Conservation (phyloP, 2,329 filamentous ascomycete genomes). For the Aspergillus spinulosporus region DNA sequence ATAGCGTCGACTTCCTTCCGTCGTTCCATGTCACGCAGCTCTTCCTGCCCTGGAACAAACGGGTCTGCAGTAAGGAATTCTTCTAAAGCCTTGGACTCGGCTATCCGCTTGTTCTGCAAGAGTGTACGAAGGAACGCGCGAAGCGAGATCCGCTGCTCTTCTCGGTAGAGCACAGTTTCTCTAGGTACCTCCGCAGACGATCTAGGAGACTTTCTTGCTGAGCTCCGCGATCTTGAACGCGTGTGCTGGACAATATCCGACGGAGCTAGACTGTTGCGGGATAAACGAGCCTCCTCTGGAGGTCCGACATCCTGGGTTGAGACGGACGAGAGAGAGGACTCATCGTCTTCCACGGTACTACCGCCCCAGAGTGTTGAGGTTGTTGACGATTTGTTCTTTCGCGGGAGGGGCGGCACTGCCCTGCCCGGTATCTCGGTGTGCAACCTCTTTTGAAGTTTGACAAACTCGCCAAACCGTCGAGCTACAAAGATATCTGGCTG, state of each 20-base stretch:
- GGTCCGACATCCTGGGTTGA: conserved; percentile 65
- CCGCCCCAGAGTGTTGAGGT: conserved; percentile 58
- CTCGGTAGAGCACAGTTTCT: conserved; percentile 69
- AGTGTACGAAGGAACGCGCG: conserved; percentile 86
- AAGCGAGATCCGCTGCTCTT: conserved; percentile 87
- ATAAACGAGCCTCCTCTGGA: conserved; percentile 38
- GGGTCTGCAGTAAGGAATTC: conserved; percentile 78
- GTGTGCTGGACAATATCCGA: conserved; percentile 24
- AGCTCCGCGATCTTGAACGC: conserved; percentile 33
- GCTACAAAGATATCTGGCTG: conserved; percentile 77
- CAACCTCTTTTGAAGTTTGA: conserved; percentile 73
- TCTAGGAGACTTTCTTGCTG: conserved; percentile 31
- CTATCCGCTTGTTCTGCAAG: conserved; percentile 79
- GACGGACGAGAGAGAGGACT: conserved; percentile 75
- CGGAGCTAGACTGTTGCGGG: conserved; percentile 33
- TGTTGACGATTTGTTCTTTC: conserved; percentile 84
- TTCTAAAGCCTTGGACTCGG: conserved; percentile 76
- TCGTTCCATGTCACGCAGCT: conserved; percentile 74
- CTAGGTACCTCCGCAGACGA: conserved; percentile 45
- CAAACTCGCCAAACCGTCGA: conserved; percentile 86
- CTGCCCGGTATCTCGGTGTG: conserved; percentile 87
- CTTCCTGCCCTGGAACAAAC: conserved; percentile 75
- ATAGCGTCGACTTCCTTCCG: conserved; percentile 83
- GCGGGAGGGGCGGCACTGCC: conserved; percentile 78
- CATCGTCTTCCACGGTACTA: conserved; percentile 64